Base-by-base conservation (phyloP, 1,284 basidiomycete species). In the Cystobasidium pallidum region DNA sequence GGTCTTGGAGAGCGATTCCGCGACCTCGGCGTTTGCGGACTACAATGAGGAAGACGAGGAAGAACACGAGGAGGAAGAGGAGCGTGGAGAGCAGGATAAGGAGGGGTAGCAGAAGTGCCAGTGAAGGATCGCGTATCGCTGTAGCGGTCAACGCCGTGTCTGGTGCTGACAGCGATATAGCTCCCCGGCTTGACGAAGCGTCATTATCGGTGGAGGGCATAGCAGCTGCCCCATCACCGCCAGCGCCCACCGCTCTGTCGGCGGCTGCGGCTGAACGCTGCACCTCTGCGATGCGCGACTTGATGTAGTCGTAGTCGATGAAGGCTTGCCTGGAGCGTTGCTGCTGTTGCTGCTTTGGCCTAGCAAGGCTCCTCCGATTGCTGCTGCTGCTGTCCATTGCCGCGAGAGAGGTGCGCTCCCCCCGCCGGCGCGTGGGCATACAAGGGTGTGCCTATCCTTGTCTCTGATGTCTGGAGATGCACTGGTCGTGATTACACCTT, bases 61-160 rank as follows among this genome's bases (percentile, higher is more conserved):
- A 94, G 74, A 94, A 84, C 58, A 96, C 85, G 73, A 96, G 87
- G 55, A 98, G 88, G 80, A 98, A 90, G 73, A 99, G 87, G 76
- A 99, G 89, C 0, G 92, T 94, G 39, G 91, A 90, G 61, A 97
- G 86, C 57, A 99, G 89, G 81, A 96, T 91, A 79, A 96, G 87
- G 73, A 96, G 86, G 30, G 94, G 94, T 11, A 97, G 86, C 64
- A 94, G 88, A 77, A 96, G 58, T 0, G 72, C 72, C 28, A 78
- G 62, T 2, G 74, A 74, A 43, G 62, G 68, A 47, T 74, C 73
- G 24, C 62, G 2, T 24, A 26, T 30, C 39, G 26, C 54, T 36
- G 45, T 49, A 17, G 26, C 32, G 19, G 15, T 21, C 19, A 21
- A 32, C 45, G 10, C 24, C 7, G 4, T 43, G 28, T 49, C 6